Conservation (phyloP, 2,329 filamentous ascomycete species). For the Sporothrix mexicana region DNA sequence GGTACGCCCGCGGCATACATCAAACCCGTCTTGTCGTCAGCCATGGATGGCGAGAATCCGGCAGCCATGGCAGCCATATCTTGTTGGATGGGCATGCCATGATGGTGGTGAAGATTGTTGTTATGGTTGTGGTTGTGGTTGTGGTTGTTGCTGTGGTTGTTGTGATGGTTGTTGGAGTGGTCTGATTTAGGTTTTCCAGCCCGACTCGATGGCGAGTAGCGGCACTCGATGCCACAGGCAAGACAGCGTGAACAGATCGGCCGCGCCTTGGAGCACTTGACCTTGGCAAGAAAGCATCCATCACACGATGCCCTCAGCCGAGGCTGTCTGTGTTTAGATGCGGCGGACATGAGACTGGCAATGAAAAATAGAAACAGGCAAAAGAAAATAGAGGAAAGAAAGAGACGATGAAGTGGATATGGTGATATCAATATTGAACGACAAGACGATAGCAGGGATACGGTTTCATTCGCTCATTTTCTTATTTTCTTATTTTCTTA, state of each 20-base stretch:
- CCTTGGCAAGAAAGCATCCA: constrained; percentile 61
- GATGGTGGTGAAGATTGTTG: constrained; percentile 15
- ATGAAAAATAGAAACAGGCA: constrained; percentile 30
- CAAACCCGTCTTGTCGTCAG: constrained; percentile 42
- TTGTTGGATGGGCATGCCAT: not conserved
- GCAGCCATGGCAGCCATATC: constrained; percentile 32
- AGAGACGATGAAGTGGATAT: not conserved
- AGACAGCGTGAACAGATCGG: constrained; percentile 61
- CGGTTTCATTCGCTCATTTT: not conserved
- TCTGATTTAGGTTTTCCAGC: constrained; percentile 57
- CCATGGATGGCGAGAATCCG: constrained; percentile 38
- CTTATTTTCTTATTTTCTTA: not conserved
- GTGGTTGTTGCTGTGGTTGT: constrained; percentile 6
- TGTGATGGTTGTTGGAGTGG: constrained; percentile 24
- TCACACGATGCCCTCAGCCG: constrained; percentile 54
- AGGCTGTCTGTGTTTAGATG: constrained; percentile 42
- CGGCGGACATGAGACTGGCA: constrained; percentile 34
- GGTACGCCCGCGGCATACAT: constrained; percentile 42
- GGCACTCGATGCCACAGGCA: constrained; percentile 55
- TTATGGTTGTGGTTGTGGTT: not conserved
- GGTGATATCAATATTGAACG: not conserved
- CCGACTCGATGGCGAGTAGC: constrained; percentile 59
- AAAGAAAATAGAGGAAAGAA: not conserved
- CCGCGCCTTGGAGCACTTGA: constrained; percentile 61
- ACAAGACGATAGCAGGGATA: not conserved